These are phyloP conservation scores for Puccinia horiana DNA, from an alignment of 1,284 basidiomycete species.

Conservation along the genomic window DNA sequence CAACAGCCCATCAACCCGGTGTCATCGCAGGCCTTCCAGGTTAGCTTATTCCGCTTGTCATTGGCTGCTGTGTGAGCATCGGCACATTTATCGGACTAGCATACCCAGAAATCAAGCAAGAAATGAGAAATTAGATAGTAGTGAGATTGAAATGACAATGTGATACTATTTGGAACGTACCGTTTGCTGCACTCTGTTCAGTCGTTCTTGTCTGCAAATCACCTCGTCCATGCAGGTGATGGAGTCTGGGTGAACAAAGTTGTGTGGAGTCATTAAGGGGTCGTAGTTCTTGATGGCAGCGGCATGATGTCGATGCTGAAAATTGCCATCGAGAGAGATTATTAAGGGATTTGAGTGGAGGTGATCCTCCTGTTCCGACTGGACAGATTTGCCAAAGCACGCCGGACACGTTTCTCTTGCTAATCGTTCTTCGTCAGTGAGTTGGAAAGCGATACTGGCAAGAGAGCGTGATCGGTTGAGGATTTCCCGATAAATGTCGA, in stretches of 20 bases:
- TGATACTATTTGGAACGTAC: neutral
- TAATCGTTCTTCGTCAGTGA: neutral
- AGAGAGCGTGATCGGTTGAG: neutral
- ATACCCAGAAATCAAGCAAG: too few relatives aligned
- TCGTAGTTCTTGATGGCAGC: neutral
- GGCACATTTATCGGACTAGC: slow-evolving; percentile 1
- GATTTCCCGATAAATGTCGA: neutral
- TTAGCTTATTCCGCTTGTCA: neutral
- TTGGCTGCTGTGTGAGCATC: slow-evolving; percentile 6
- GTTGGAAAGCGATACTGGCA: neutral
- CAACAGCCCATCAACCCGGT: too few relatives aligned
- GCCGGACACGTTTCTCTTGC: neutral
- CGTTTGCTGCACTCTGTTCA: too few relatives aligned
- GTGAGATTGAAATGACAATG: neutral
- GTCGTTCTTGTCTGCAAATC: too few relatives aligned
- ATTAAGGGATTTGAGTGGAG: too few relatives aligned
- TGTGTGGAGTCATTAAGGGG: neutral
- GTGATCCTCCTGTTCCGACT: too few relatives aligned
- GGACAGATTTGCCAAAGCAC: neutral
- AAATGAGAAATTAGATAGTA: neutral
- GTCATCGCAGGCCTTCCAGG: neutral
- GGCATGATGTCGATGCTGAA: too few relatives aligned
- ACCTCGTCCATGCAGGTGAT: neutral
- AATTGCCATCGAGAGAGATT: too few relatives aligned
- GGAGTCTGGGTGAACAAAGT: neutral